A percentile compares a stretch with the other conserved stretches of the same genome.
phyloP scores from a whole-genome alignment of 495 filamentous ascomycete species.

The Rusavskia elegans region DNA sequence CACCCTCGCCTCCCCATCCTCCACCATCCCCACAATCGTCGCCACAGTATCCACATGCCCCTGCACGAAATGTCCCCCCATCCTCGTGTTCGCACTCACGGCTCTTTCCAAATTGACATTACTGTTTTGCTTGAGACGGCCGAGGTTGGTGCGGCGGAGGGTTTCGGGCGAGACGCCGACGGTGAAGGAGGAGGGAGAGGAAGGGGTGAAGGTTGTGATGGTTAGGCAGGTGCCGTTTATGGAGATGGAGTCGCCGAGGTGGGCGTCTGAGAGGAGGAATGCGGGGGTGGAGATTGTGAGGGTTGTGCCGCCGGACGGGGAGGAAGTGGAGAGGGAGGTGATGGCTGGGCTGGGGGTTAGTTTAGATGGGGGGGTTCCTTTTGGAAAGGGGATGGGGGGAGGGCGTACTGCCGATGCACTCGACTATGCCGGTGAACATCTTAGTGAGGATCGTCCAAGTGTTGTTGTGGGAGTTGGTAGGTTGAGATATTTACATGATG shows the following conservation, averaged over 20 bases:
- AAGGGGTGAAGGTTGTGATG: conserved; percentile 53
- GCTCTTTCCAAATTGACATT: conserved; percentile 87
- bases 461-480: too few relatives aligned
- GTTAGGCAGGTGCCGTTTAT: conserved; percentile 67
- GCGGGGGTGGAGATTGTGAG: conserved; percentile 68
- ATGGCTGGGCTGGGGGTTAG: conserved; percentile 41
- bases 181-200: conserved; percentile 52
- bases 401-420: conserved; percentile 74
- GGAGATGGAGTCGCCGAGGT: conserved; percentile 51
- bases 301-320: conserved; percentile 71
- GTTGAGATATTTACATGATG: background rate
- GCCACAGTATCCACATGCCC: conserved; percentile 91
- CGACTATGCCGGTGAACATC: conserved; percentile 98
- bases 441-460: conserved; percentile 14
- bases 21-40: conserved; percentile 44
- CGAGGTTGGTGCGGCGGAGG: conserved; percentile 88
- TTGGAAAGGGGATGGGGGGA: background rate
- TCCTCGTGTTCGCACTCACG: conserved; percentile 72
- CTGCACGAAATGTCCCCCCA: conserved; percentile 61
- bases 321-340: conserved; percentile 49
- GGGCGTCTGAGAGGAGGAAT: conserved; percentile 62
- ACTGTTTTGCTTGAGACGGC: conserved; percentile 37
- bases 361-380: background rate
- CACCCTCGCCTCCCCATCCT: conserved; percentile 78
- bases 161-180: conserved; percentile 95